Percentiles rank a stretch among this genome's conserved stretches.
phyloP scores from a whole-genome alignment of 495 filamentous ascomycete species.

The Umbilicaria muhlenbergii region DNA sequence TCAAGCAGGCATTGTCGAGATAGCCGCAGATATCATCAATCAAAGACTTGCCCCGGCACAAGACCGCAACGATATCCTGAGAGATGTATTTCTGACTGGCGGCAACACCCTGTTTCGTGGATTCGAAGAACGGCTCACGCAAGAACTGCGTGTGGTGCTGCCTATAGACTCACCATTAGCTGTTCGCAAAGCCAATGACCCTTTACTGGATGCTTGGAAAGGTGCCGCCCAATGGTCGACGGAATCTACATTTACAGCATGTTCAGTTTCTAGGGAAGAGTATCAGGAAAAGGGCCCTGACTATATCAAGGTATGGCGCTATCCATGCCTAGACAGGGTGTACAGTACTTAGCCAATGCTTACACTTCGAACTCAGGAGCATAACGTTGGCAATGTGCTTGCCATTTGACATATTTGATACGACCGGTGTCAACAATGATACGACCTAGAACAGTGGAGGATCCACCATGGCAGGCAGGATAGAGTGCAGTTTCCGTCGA shows the following conservation, averaged over 20 bases:
- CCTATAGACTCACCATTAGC: constrained; percentile 48
- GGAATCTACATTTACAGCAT: constrained; percentile 18
- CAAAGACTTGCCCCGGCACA: constrained; percentile 49
- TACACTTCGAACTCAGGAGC: constrained; percentile 37
- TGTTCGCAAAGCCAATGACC: constrained; percentile 55
- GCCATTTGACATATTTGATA: constrained; percentile 3
- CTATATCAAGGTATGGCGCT: constrained; percentile 57
- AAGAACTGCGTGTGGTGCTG: constrained; percentile 54
- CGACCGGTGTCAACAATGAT: background rate
- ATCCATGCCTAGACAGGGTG: background rate
- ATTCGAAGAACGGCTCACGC: constrained; percentile 69
- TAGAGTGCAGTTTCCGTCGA: too few relatives aligned
- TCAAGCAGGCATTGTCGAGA: constrained; percentile 84
- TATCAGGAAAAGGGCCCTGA: constrained; percentile 74
- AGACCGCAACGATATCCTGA: constrained; percentile 48
- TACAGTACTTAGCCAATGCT: background rate
- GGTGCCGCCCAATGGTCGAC: constrained; percentile 70
- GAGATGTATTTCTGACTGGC: constrained; percentile 84
- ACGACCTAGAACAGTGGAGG: background rate
- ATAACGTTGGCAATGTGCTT: constrained; percentile 59
- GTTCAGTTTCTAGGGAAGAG: constrained; percentile 51
- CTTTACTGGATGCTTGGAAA: constrained; percentile 77
- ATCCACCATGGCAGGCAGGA: too few relatives aligned
- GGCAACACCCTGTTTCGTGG: constrained; percentile 77
- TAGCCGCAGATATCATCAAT: constrained; percentile 68